Conservation (phyloP, 2,329 filamentous ascomycete genomes). For the Dichotomopilus funicola region DNA sequence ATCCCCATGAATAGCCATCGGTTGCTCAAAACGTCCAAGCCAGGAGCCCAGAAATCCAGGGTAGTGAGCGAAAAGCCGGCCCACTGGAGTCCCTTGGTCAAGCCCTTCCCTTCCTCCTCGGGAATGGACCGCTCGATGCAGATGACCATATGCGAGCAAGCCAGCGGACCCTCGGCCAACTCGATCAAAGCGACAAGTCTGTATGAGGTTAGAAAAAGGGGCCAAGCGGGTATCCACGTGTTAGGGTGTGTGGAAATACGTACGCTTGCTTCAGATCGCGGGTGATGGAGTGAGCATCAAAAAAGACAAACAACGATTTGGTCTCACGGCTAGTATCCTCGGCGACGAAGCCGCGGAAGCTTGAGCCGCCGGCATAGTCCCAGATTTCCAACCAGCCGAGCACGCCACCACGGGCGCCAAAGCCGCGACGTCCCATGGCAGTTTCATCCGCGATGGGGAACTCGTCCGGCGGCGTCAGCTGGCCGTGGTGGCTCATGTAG, state of each 20-base stretch:
- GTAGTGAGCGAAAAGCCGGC: constrained; percentile 83
- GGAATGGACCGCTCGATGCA: constrained; percentile 70
- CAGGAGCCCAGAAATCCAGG: constrained; percentile 66
- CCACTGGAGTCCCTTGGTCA: constrained; percentile 83
- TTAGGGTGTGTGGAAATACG: constrained; percentile 31
- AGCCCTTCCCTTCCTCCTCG: constrained; percentile 54
- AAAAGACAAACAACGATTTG: constrained; percentile 81
- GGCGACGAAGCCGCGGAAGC: constrained; percentile 79
- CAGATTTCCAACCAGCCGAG: constrained; percentile 69
- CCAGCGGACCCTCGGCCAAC: constrained; percentile 69
- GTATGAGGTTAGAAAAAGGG: background rate
- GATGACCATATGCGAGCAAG: constrained; percentile 70
- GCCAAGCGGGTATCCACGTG: background rate
- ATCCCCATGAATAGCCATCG: constrained; percentile 84
- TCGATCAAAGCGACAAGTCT: constrained; percentile 88
- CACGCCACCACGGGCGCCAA: constrained; percentile 30
- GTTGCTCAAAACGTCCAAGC: constrained; percentile 61
- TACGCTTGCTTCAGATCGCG: constrained; percentile 84
- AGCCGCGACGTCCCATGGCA: constrained; percentile 21
- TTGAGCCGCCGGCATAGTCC: constrained; percentile 78
- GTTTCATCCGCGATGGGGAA: constrained; percentile 27
- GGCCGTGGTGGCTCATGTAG: constrained; percentile 8
- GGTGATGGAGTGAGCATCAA: constrained; percentile 63
- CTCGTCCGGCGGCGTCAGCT: constrained; percentile 47
- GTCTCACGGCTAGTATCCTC: constrained; percentile 53